Conservation (phyloP, 192 early-diverging fungal species). For the Backusella australiensis region DNA sequence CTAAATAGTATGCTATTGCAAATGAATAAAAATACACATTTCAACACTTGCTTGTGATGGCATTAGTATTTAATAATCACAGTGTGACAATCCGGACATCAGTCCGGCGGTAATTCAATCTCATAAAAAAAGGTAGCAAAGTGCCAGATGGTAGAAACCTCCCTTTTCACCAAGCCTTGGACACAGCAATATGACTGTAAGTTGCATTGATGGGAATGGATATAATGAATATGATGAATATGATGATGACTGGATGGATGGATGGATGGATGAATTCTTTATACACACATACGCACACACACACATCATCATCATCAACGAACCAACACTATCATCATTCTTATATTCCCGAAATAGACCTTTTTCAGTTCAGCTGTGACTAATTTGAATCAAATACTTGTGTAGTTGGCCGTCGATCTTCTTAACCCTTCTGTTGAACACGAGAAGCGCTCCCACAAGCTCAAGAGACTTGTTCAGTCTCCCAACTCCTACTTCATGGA, state of each 20-base stretch:
- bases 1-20: no score
- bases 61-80: no score
- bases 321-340: background rate
- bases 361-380: background rate
- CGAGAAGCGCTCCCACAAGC: conserved; percentile 69
- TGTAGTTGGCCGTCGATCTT: conserved; percentile 88
- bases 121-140: background rate
- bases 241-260: background rate
- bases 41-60: no score
- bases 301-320: background rate
- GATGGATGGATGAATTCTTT: conserved; percentile 3
- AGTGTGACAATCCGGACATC: no score
- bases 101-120: background rate
- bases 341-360: background rate
- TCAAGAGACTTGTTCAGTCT: conserved; percentile 59
- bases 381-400: background rate
- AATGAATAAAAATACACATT: no score
- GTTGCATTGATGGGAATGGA: background rate
- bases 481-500: conserved; percentile 99
- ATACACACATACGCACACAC: background rate
- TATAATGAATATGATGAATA: background rate
- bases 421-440: conserved; percentile 82
- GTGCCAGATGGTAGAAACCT: background rate
- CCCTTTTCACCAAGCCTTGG: conserved; percentile 22
- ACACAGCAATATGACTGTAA: conserved; percentile 26